Conservation (phyloP, 2,329 filamentous ascomycete species). For the Amylocarpus encephaloides region DNA sequence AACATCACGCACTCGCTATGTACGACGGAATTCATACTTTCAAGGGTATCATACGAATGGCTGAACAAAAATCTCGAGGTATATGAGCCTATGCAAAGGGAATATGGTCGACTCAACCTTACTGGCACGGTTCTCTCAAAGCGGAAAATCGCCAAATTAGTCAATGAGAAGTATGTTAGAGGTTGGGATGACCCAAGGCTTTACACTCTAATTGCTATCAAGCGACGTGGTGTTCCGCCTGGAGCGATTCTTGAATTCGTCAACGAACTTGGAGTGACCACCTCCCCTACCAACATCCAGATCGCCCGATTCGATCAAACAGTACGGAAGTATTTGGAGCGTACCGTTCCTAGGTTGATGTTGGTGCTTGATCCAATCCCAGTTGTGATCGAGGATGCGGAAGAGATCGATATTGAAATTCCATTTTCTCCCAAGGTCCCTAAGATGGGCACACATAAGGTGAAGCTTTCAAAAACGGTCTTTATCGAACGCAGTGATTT, state of each 20-base stretch:
- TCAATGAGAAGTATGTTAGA: slow-evolving; percentile 69
- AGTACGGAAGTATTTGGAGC: slow-evolving; percentile 80
- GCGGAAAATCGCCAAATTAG: slow-evolving; percentile 72
- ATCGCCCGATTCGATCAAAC: slow-evolving; percentile 78
- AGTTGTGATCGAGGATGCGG: slow-evolving; percentile 73
- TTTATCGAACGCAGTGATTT: slow-evolving; percentile 83
- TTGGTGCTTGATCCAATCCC: slow-evolving; percentile 80
- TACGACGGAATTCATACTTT: slow-evolving; percentile 85
- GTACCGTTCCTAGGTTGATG: slow-evolving; percentile 82
- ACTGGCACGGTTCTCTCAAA: slow-evolving; percentile 84
- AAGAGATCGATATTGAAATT: slow-evolving; percentile 61
- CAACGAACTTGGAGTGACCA: slow-evolving; percentile 86
- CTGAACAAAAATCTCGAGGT: slow-evolving; percentile 75
- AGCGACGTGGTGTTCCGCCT: slow-evolving; percentile 78
- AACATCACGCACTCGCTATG: slow-evolving; percentile 87
- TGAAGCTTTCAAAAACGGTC: slow-evolving; percentile 66
- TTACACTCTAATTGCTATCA: slow-evolving; percentile 79
- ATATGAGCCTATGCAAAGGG: slow-evolving; percentile 90
- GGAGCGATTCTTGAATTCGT: slow-evolving; percentile 86
- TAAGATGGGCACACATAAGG: slow-evolving; percentile 53
- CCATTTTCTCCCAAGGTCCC: slow-evolving; percentile 82
- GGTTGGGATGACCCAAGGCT: slow-evolving; percentile 90
- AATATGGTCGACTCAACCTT: slow-evolving; percentile 73
- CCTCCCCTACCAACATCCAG: slow-evolving; percentile 71
- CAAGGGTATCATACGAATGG: slow-evolving; percentile 84